Base-by-base conservation (phyloP, 2,329 filamentous ascomycete species). In the Kalmusia sp. region DNA sequence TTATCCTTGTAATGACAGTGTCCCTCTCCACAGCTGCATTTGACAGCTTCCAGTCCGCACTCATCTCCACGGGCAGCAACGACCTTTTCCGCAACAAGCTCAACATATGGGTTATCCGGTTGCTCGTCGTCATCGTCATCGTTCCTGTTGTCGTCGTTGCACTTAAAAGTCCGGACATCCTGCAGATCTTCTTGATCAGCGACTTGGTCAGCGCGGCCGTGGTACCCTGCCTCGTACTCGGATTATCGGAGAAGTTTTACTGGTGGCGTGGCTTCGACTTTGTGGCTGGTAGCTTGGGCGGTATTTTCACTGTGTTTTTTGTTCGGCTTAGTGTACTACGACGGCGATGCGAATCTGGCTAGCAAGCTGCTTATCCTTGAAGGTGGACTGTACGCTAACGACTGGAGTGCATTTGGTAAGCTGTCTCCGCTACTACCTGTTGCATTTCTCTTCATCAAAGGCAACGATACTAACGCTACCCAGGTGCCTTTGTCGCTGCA, bases 21-120 rank as follows among this genome's bases (percentile, higher is more conserved):
- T 85, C 85, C 8, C 83, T 95, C 47, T 90, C 86, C 65, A 91
- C 88, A 2, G 87, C 91, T 0, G 86, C 90, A 0, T 93, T 95
- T 59, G 91, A 95, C 78, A 89, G 84, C 57, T 80, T 93, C 31
- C 91, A 93, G 75, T 89, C 87, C 2, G 89, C 91, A 62, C 92
- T 95, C 87, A 88, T 93, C 6, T 91, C 88, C n/a, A 90, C 89
- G 0, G 89, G 87, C 12, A 92, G 88, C 61, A 93, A 93, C 77
- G 91, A 95, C 69, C 76, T 95, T 12, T 93, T 93, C 82, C 87
- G 90, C 64, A 95, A 95, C 80, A 85, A 83, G 54, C 84, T 95
- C 51, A 87, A 87, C 65, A 84, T 93, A 59, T 90, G 89, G 85
- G 84, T 80, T 72, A 88, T 93, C 62, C 87, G 91, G 40, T 80